Conservation (phyloP, 2,329 filamentous ascomycete species). For the Aspergillus sp. region DNA sequence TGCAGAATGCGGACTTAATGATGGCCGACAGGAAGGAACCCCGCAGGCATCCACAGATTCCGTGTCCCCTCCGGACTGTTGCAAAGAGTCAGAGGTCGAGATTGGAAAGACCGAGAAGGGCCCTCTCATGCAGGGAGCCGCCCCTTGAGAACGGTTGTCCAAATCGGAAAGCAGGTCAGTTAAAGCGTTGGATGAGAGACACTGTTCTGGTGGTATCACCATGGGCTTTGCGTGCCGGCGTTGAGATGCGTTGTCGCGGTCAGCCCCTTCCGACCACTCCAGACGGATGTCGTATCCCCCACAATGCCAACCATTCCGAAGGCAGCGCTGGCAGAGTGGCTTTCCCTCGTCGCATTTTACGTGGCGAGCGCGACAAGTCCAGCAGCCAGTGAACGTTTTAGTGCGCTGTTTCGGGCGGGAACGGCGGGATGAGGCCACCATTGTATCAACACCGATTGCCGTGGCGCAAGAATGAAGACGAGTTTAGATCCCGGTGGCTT, state of each 20-base stretch:
- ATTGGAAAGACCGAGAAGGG: slow-evolving; percentile 17
- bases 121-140: slow-evolving; percentile 4
- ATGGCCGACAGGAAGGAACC: background rate
- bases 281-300: slow-evolving; percentile 15
- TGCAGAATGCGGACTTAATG: background rate
- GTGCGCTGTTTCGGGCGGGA: slow-evolving; percentile 2
- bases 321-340: slow-evolving; percentile 13
- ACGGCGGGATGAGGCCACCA: background rate
- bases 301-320: slow-evolving; percentile 12
- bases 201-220: background rate
- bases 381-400: slow-evolving; percentile 8
- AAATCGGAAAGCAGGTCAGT: slow-evolving; percentile 10
- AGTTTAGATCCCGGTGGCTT: too few relatives aligned
- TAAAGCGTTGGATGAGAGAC: slow-evolving; percentile 10
- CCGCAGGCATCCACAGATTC: background rate
- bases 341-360: slow-evolving; percentile 11
- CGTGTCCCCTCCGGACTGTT: background rate
- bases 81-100: background rate
- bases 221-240: background rate
- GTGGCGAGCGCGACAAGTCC: slow-evolving; percentile 9
- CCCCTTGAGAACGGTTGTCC: slow-evolving; percentile 9
- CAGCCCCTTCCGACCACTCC: slow-evolving; percentile 7
- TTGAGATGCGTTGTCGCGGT: background rate
- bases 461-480: too few relatives aligned
- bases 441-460: background rate